phyloP scores from a whole-genome alignment of 139 green algal genomes.

The Chlamydomonas applanata region DNA sequence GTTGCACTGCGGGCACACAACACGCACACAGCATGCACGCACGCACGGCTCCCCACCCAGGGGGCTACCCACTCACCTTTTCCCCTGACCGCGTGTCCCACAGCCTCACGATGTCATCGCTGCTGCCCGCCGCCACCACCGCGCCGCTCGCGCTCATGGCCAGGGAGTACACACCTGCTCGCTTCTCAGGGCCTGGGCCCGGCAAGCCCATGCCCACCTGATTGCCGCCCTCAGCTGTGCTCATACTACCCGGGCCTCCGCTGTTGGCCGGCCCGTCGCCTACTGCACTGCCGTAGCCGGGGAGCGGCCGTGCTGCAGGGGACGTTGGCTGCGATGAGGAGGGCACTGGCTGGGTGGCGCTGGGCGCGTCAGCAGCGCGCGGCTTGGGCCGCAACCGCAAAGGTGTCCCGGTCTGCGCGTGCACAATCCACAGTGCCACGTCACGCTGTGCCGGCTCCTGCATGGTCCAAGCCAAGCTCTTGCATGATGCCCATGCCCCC shows the following conservation, averaged over 20 bases:
- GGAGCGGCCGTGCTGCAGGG: background rate
- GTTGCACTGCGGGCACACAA: too few relatives aligned
- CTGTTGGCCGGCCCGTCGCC: background rate
- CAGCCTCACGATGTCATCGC: conserved; percentile 63
- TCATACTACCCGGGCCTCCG: background rate
- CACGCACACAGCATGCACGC: background rate
- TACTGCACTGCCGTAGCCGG: background rate
- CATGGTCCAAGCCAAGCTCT: too few relatives aligned
- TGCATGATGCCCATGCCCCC: too few relatives aligned
- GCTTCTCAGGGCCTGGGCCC: background rate
- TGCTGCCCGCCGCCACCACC: conserved; percentile 72
- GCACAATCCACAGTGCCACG: background rate
- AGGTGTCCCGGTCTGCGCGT: background rate
- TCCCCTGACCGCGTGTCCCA: conserved; percentile 62
- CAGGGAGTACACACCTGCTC: conserved; percentile 77
- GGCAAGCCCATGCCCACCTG: too few relatives aligned
- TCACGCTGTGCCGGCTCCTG: too few relatives aligned
- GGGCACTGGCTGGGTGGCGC: background rate
- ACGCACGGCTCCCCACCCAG: conserved; percentile 2
- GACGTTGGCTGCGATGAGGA: conserved; percentile 1
- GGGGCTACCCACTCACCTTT: conserved; percentile 55
- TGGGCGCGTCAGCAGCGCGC: background rate
- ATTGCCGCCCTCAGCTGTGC: too few relatives aligned
- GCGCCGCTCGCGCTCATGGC: conserved; percentile 59
- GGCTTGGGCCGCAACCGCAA: too few relatives aligned